Conservation (phyloP, 352 stramenopile species). For the Peronospora farinosa region DNA sequence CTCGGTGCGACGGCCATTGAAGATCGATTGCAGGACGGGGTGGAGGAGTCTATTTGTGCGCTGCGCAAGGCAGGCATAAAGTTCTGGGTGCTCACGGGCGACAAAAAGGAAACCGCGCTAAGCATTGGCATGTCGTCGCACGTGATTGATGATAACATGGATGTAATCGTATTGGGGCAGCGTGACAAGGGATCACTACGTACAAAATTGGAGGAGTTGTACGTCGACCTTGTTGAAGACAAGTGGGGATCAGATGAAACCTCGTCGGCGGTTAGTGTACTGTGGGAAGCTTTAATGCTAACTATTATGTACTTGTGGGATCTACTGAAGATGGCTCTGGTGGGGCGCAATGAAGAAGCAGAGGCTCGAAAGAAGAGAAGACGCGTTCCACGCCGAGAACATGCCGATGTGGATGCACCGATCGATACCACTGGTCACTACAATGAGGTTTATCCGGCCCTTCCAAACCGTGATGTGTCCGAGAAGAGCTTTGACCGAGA, state of each 20-base stretch:
- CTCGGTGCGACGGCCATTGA: conserved; percentile 90
- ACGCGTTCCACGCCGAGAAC: conserved; percentile 46
- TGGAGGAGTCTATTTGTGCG: conserved; percentile 89
- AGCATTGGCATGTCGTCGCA: conserved; percentile 87
- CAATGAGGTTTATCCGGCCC: conserved; percentile 64
- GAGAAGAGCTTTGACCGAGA: conserved; percentile 51
- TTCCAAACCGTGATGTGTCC: conserved; percentile 46
- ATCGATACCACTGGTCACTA: conserved; percentile 41
- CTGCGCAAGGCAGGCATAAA: conserved; percentile 92
- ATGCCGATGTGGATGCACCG: conserved; percentile 30
- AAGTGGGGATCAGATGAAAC: conserved; percentile 83
- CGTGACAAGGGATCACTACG: conserved; percentile 73
- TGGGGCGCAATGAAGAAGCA: conserved; percentile 64
- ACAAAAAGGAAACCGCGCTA: conserved; percentile 85
- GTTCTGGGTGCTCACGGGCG: conserved; percentile 93
- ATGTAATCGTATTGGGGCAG: conserved; percentile 81
- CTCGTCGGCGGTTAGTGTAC: conserved; percentile 63
- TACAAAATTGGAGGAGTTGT: conserved; percentile 74
- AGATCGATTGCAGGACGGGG: conserved; percentile 89
- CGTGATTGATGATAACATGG: conserved; percentile 87
- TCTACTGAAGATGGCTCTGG: conserved; percentile 55
- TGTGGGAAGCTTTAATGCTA: conserved; percentile 74
- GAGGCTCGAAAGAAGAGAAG: conserved; percentile 66
- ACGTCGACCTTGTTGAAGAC: conserved; percentile 83
- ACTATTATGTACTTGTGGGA: conserved; percentile 61